These are phyloP conservation scores for Angomonas ambiguus DNA, from an alignment of 208 protist species.

Conservation along the genomic window DNA sequence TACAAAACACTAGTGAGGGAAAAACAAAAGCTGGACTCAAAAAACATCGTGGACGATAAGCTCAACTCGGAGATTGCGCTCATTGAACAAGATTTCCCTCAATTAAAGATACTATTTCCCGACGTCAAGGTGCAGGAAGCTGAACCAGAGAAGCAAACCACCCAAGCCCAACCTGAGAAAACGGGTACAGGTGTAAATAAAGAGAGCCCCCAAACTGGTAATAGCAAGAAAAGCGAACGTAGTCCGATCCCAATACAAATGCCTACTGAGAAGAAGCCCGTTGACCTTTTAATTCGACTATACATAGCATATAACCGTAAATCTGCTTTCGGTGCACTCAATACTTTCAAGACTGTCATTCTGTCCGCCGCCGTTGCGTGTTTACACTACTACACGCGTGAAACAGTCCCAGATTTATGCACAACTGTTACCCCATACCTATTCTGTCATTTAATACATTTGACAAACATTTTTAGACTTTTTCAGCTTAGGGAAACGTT, in stretches of 20 bases:
- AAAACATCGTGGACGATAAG: slow-evolving; percentile 22
- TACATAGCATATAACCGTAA: slow-evolving; percentile 43
- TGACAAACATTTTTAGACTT: slow-evolving; percentile 25
- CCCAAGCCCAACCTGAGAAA: too few species aligned
- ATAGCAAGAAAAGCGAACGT: neutral
- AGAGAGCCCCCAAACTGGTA: neutral
- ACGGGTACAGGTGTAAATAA: neutral
- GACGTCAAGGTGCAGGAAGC: too few species aligned
- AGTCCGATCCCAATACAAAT: too few species aligned
- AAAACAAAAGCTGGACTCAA: slow-evolving; percentile 17
- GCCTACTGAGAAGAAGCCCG: too few species aligned
- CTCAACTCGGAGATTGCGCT: slow-evolving; percentile 38
- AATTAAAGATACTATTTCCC: too few species aligned
- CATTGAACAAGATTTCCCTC: neutral
- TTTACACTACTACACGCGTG: slow-evolving; percentile 36
- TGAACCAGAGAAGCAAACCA: too few species aligned
- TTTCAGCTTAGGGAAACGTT: slow-evolving; percentile 19
- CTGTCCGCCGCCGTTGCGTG: slow-evolving; percentile 23
- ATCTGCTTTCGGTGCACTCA: slow-evolving; percentile 32
- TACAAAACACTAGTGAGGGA: slow-evolving; percentile 56
- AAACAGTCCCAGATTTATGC: slow-evolving; percentile 30
- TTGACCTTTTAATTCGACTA: slow-evolving; percentile 27
- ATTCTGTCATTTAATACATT: slow-evolving; percentile 41
- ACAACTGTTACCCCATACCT: slow-evolving; percentile 29
- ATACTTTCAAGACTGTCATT: slow-evolving; percentile 23